Conservation (phyloP, 2,329 filamentous ascomycete genomes). For the Hypoxylon sp. region DNA sequence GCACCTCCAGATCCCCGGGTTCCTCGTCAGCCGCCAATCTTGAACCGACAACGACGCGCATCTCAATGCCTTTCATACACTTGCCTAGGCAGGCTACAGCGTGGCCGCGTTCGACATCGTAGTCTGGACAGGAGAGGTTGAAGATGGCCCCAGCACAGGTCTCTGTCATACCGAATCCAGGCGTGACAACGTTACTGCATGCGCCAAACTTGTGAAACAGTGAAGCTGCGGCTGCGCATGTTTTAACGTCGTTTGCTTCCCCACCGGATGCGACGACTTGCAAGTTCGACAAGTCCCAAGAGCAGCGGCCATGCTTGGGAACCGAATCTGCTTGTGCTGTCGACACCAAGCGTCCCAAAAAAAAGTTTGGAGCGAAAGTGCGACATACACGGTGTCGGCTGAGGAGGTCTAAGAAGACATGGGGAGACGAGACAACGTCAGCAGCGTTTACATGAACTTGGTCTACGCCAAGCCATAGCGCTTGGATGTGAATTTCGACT, state of each 20-base stretch:
- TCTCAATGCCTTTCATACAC: slow-evolving; percentile 49
- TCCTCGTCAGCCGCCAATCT: slow-evolving; percentile 33
- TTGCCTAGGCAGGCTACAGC: slow-evolving; percentile 51
- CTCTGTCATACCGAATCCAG: slow-evolving; percentile 61
- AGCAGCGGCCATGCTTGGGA: neutral
- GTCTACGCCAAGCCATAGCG: slow-evolving; percentile 50
- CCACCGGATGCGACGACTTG: slow-evolving; percentile 52
- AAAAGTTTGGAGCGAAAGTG: slow-evolving; percentile 55
- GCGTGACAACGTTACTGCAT: slow-evolving; percentile 46
- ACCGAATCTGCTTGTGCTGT: slow-evolving; percentile 2
- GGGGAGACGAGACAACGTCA: slow-evolving; percentile 52
- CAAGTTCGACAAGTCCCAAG: slow-evolving; percentile 45
- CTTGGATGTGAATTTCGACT: slow-evolving; percentile 59
- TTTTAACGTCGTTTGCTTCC: slow-evolving; percentile 53
- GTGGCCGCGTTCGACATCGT: slow-evolving; percentile 45
- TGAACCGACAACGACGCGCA: slow-evolving; percentile 37
- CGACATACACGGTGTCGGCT: slow-evolving; percentile 52
- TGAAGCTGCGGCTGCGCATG: slow-evolving; percentile 40
- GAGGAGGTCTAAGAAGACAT: slow-evolving; percentile 50
- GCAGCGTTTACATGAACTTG: slow-evolving; percentile 56
- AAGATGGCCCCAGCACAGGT: slow-evolving; percentile 60
- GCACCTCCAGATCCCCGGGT: slow-evolving; percentile 67
- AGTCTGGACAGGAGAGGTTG: slow-evolving; percentile 50
- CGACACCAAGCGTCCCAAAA: slow-evolving; percentile 42
- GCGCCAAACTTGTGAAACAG: slow-evolving; percentile 47